Evolutionary conservation across 2,329 filamentous ascomycete genomes (phyloP), one percentile per base, ranked within the genome.

Genomic region (Fusarium annulatum): DNA sequence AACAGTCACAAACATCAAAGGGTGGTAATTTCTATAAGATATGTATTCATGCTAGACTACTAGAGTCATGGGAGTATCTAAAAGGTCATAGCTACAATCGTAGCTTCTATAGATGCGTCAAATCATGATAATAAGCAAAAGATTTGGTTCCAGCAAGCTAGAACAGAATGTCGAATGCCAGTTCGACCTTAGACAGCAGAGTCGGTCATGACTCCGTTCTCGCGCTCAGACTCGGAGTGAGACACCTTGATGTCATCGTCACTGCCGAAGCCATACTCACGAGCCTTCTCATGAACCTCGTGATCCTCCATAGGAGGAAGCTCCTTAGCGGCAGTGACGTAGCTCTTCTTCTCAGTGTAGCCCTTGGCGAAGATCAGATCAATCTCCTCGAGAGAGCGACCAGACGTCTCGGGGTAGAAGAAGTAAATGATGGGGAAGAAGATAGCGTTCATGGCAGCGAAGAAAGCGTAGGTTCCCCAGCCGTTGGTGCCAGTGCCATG

Each of bases 291-390:
- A 3, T 69, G 67, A 26, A 70, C 67, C n/a, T 70, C 67, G 9
- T 70, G 67, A 1, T 71, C 69, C 45, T 63, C 67, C 41, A 69
- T 69, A 2, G 0, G 45, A 2, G 89, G 89, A 64, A 92, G 79
- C 55, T 90, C 84, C 72, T 87, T 82, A 18, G 88, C 87, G 8
- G 89, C 89, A 66, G 83, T 84, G 55, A 91, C 88, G 68, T 91
- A 90, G 30, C 85, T 88, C 5, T 87, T 90, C 5, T 89, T 87
- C 80, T 91, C 90, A 30, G 84, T 79, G 74, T 85, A 85, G 21
- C 88, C 88, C 83, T 90, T 90, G 78, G 71, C 71, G 28, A 74
- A 74, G 52, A 74, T 74, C 5, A 74, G 38, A 6, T 76, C 74
- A 28, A 76, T 52, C 46, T 76, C 74, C 63, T 76, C 74, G 1